Evolutionary conservation across 139 green algal species (phyloP).

Genomic region (Chlorella vulgaris): DNA sequence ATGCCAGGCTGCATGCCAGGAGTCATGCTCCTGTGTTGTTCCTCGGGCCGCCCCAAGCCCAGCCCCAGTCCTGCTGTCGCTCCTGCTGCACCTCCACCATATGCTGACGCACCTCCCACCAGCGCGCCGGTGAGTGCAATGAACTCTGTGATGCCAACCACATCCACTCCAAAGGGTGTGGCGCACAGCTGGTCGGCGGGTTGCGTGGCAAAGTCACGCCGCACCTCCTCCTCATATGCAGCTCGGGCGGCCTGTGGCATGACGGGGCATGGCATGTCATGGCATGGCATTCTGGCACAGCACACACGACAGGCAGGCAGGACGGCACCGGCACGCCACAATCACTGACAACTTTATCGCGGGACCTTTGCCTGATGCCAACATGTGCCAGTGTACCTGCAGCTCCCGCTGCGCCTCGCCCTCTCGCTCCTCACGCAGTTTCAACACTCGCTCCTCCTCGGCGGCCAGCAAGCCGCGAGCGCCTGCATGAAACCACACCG

Average conservation of each 20-base stretch:
- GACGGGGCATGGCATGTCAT: not conserved
- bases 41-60: no score
- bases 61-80: no score
- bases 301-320: no score
- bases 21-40: no score
- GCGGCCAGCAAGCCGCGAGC: constrained; percentile 70
- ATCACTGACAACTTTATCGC: no score
- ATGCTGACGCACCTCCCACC: constrained; percentile 48
- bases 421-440: constrained; percentile 73
- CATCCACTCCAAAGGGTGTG: constrained; percentile 95
- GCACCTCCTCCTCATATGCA: constrained; percentile 38
- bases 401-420: constrained; percentile 48
- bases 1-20: no score
- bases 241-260: constrained; percentile 19
- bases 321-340: no score
- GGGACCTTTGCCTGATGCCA: no score
- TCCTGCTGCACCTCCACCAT: no score
- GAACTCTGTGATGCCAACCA: constrained; percentile 95
- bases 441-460: constrained; percentile 74
- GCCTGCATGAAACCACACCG: constrained; percentile 37
- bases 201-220: not conserved
- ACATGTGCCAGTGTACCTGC: not conserved
- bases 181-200: constrained; percentile 84
- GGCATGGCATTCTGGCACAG: not conserved
- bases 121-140: constrained; percentile 84